These are phyloP conservation scores for Pleurotus citrinopileatus DNA, from an alignment of 768 basidiomycete species.

Conservation along the genomic window DNA sequence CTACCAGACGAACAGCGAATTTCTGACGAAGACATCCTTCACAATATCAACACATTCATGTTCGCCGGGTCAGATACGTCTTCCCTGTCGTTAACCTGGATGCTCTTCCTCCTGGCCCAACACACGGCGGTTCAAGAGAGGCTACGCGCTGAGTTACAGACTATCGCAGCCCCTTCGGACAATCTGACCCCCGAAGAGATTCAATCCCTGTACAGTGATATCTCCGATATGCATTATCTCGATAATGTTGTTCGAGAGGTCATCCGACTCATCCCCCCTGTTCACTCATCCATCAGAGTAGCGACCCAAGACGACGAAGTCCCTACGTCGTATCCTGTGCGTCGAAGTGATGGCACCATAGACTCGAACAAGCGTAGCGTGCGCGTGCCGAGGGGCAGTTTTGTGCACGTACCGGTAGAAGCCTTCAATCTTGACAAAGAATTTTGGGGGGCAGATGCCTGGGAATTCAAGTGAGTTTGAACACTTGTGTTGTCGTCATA, in stretches of 20 bases:
- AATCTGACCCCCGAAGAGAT: conserved; percentile 61
- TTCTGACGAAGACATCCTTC: conserved; percentile 83
- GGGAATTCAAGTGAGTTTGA: conserved; percentile 68
- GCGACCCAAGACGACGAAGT: conserved; percentile 77
- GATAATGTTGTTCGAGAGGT: conserved; percentile 76
- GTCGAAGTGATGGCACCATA: conserved; percentile 43
- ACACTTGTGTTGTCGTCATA: background rate
- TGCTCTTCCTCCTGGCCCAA: conserved; percentile 68
- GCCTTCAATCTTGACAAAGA: conserved; percentile 75
- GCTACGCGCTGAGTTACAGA: conserved; percentile 65
- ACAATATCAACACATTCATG: conserved; percentile 87
- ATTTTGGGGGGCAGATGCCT: conserved; percentile 80
- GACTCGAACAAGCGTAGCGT: conserved; percentile 40
- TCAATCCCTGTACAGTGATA: conserved; percentile 49
- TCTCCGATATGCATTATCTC: conserved; percentile 67
- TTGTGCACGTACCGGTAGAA: conserved; percentile 77
- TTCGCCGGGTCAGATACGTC: conserved; percentile 90
- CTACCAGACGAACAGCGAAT: conserved; percentile 68
- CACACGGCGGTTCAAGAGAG: conserved; percentile 65
- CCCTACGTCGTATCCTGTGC: conserved; percentile 63
- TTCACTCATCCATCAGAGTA: conserved; percentile 79
- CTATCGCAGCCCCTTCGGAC: conserved; percentile 38
- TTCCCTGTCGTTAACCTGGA: conserved; percentile 83
- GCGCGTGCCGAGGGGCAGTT: conserved; percentile 61
- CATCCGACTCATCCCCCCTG: conserved; percentile 75